Base-by-base conservation (phyloP, 2,329 filamentous ascomycete species). In the Talaromyces sp. region DNA sequence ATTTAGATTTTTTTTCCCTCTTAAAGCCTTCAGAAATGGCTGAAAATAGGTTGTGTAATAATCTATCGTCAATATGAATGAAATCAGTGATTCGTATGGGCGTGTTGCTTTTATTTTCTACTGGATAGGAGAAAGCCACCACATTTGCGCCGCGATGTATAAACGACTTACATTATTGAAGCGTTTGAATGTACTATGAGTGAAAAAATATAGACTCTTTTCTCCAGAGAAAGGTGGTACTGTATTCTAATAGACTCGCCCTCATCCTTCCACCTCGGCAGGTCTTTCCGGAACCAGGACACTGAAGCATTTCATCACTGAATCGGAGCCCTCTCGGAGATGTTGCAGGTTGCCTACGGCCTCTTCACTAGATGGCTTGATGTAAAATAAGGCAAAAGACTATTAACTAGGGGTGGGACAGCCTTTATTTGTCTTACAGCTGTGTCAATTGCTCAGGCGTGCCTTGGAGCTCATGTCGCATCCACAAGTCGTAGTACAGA, bases 271-370 rank as follows among this genome's bases (percentile, higher is more conserved):
- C 6, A 38, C n/a, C 1, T 38, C 35, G 14, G 32, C 12, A 5
- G 32, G 12, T 14, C 32, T 14, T 3, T 3, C 3, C 1, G 35
- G 6, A 14, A n/a, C 14, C 6, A 38, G 14, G 35, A 38, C 5
- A 38, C 35, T 38, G 14, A 38, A 38, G 35, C 2, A n/a, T 38
- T n/a, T 12, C 35, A n/a, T 12, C n/a, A 6, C 3, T 38, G 8
- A 17, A 38, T 83, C 0, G 80, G 78, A 5, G 78, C 79, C 0
- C 67, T 80, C 55, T 79, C 79, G 2, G 80, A 81, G 67, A 81
- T 82, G 79, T 60, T 82, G 63, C 79, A 81, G 69, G 81, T 79
- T 3, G 75, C 79, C 1, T 81, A 74, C 66, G 80, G 80, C 0
- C 70, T 71, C 6, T 60, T 82, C 38, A 73, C 75, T 29, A 68